Evolutionary conservation across 2,329 filamentous ascomycete species (phyloP), one percentile per base, ranked within the genome.

Genomic region (Cytospora schulzeri): DNA sequence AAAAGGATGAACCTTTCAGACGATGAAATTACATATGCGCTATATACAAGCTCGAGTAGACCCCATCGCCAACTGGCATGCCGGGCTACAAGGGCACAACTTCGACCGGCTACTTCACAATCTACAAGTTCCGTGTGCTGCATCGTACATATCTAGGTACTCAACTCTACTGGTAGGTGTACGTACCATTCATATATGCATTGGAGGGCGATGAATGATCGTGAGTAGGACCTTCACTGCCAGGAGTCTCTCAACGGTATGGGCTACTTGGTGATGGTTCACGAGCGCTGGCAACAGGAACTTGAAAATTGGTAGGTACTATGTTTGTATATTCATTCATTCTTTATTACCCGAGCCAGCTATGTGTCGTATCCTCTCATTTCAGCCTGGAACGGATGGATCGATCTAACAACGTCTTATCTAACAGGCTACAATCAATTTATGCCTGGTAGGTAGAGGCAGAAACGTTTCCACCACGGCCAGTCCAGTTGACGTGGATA

Each of bases 401-500:
- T 62, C 55, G 53, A 65, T 57, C 55, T 50, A 64, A 29, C 52
- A 59, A 58, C 31, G 38, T 54, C 33, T 62, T 67, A 63, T 65
- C 58, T 68, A 65, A 41, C 38, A 63, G 41, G 58, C 45, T 50
- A 31, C 33, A 45, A 15, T 35, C 51, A 52, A 31, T n/a, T 68
- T 96, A 98, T 85, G 92, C 95, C 82, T 93, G 91, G 87, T 99
- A 99, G 72, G 93, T 98, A 60, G 93, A 97, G 74, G 95, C 95
- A 73, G 93, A 97, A 70, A 99, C 91, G 77, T 98, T 95, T 76
- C 95, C 95, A 77, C 95, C 95, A 78, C 95, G 91, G 74, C 95
- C 95, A 73, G 95, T 99, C 95, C 95, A 99, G 91, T 99, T 99
- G 80, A 98, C 93, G 87, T 99, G 95, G 77, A 94, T 95, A 79